phyloP scores from a whole-genome alignment of 768 basidiomycete genomes.

The Mycena maculata region DNA sequence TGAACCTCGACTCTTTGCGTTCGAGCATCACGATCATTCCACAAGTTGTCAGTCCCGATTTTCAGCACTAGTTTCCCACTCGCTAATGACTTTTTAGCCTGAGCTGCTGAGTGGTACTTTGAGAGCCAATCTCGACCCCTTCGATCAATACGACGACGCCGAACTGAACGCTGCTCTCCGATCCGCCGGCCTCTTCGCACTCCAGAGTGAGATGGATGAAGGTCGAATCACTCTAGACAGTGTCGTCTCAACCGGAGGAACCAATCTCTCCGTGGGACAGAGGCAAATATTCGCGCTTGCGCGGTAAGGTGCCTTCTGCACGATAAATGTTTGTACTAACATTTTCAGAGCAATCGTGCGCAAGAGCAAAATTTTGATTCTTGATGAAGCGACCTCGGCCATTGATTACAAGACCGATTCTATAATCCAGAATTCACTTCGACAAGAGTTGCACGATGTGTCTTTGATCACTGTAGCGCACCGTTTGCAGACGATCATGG shows the following conservation, averaged over 20 bases:
- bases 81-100: conserved; percentile 31
- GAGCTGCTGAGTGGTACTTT: conserved; percentile 56
- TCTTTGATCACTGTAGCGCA: conserved; percentile 24
- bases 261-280: conserved; percentile 56
- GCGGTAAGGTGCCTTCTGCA: conserved; percentile 23
- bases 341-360: conserved; percentile 26
- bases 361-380: conserved; percentile 36
- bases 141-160: conserved; percentile 56
- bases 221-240: conserved; percentile 35
- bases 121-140: conserved; percentile 60
- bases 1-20: conserved; percentile 59
- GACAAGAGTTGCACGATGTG: conserved; percentile 19
- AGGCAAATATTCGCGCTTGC: conserved; percentile 61
- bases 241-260: conserved; percentile 14
- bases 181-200: conserved; percentile 45
- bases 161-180: conserved; percentile 49
- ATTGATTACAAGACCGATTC: conserved; percentile 50
- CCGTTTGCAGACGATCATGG: conserved; percentile 37
- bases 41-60: conserved; percentile 29
- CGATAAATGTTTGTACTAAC: neutral
- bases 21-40: conserved; percentile 59
- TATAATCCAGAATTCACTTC: conserved; percentile 55
- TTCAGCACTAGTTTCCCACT: neutral
- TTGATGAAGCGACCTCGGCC: conserved; percentile 34
- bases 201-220: conserved; percentile 49